These are phyloP conservation scores for Colletotrichum salicis DNA, from an alignment of 2,329 filamentous ascomycete species.

Conservation along the genomic window DNA sequence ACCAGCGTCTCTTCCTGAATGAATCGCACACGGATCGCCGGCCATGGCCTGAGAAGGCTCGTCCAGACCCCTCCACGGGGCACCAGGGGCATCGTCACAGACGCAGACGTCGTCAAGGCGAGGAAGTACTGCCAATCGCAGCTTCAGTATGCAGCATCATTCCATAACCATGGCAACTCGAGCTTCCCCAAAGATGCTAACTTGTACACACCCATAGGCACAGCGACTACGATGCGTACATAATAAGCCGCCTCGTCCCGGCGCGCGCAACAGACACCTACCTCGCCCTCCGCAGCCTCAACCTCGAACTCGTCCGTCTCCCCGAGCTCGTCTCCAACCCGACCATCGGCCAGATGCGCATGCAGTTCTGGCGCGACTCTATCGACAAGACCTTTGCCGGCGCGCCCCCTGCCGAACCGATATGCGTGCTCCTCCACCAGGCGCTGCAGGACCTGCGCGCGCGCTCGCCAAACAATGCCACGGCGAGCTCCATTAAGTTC, in stretches of 20 bases:
- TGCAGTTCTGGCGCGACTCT: constrained; percentile 95
- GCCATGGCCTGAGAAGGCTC: constrained; percentile 53
- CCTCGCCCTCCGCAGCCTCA: constrained; percentile 89
- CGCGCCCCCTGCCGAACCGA: constrained; percentile 86
- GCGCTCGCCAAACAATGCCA: constrained; percentile 44
- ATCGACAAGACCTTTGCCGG: constrained; percentile 81
- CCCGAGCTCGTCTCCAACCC: constrained; percentile 90
- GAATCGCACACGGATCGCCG: constrained; percentile 50
- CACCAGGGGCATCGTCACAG: constrained; percentile 53
- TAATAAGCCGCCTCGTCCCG: constrained; percentile 87
- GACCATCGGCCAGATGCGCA: constrained; percentile 87
- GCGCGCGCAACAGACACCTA: constrained; percentile 81
- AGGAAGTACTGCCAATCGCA: constrained; percentile 65
- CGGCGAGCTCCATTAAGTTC: constrained; percentile 68
- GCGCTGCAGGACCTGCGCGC: constrained; percentile 72
- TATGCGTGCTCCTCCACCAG: constrained; percentile 83
- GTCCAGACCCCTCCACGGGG: constrained; percentile 37
- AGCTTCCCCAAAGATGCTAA: neutral
- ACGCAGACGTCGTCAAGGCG: constrained; percentile 63
- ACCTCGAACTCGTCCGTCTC: constrained; percentile 89
- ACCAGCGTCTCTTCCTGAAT: constrained; percentile 44
- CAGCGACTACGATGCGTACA: constrained; percentile 89
- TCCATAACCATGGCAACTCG: too few species aligned
- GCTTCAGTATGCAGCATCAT: constrained; percentile 53
- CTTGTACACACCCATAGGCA: constrained; percentile 62